A percentile compares a stretch with the other conserved stretches of the same genome.
These are phyloP conservation scores for Globisporangium uncinulatum DNA, from an alignment of 352 stramenopile genomes.

Conservation along the genomic window DNA sequence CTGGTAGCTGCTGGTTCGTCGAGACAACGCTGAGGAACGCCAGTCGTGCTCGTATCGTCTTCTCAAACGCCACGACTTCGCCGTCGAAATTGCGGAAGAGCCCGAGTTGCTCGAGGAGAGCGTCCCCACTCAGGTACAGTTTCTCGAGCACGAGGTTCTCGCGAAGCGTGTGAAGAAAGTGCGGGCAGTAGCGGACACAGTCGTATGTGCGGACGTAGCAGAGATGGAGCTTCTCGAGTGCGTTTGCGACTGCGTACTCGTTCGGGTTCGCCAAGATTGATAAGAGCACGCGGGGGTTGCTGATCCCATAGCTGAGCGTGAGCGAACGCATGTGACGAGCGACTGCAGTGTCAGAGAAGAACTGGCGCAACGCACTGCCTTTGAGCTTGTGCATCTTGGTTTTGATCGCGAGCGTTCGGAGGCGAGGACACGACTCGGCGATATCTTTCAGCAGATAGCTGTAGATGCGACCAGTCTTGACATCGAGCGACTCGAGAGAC, in stretches of 20 bases:
- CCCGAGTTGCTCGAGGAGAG: not conserved
- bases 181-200: not conserved
- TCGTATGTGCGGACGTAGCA: not conserved
- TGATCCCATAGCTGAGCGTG: conserved; percentile 4
- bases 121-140: conserved; percentile 1
- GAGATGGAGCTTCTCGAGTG: not conserved
- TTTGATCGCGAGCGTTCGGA: not conserved
- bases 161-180: not conserved
- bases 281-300: conserved; percentile 1
- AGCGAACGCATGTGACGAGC: conserved; percentile 2
- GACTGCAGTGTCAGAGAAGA: not conserved
- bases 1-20: not conserved
- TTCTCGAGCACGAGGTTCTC: not conserved
- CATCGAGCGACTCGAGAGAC: conserved; percentile 2
- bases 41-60: not conserved
- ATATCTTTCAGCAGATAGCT: not conserved
- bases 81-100: not conserved
- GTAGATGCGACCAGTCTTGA: conserved; percentile 2
- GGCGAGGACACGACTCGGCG: conserved; percentile 3
- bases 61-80: not conserved
- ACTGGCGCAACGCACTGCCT: not conserved
- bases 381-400: conserved; percentile 3
- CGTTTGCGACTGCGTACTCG: not conserved
- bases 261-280: conserved; percentile 1
- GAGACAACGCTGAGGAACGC: conserved; percentile 1